Evolutionary conservation across 2,329 filamentous ascomycete species (phyloP).

Genomic region (Aspergillus sp.): DNA sequence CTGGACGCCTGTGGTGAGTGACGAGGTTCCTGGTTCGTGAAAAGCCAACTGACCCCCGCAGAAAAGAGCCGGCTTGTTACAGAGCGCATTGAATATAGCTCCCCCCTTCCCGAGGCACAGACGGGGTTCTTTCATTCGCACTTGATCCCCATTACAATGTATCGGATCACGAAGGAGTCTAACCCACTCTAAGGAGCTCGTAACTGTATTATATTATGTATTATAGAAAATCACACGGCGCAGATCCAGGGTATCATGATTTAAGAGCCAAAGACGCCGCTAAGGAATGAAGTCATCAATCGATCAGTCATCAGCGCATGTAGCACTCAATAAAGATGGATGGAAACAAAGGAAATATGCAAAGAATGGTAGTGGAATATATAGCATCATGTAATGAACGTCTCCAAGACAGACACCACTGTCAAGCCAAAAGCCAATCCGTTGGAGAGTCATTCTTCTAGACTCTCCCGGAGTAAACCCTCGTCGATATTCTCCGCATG

Average conservation of each 20-base stretch:
- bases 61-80: slow-evolving; percentile 35
- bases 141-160: slow-evolving; percentile 36
- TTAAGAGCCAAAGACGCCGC: slow-evolving; percentile 3
- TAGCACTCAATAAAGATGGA: slow-evolving; percentile 3
- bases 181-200: background rate
- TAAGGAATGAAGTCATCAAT: background rate
- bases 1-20: slow-evolving; percentile 56
- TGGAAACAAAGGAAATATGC: slow-evolving; percentile 1
- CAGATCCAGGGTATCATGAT: slow-evolving; percentile 5
- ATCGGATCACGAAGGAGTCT: slow-evolving; percentile 25
- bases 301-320: slow-evolving; percentile 2
- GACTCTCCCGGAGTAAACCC: slow-evolving; percentile 59
- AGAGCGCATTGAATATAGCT: slow-evolving; percentile 40
- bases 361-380: slow-evolving; percentile 1
- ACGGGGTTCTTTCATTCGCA: slow-evolving; percentile 49
- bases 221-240: background rate
- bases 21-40: background rate
- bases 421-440: background rate
- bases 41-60: slow-evolving; percentile 10
- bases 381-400: background rate
- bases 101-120: slow-evolving; percentile 42
- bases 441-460: slow-evolving; percentile 43
- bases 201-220: background rate
- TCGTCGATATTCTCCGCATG: slow-evolving; percentile 58
- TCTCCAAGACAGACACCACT: background rate